These are phyloP conservation scores for Lentinula lateritia DNA, from an alignment of 768 basidiomycete species.

Conservation along the genomic window DNA sequence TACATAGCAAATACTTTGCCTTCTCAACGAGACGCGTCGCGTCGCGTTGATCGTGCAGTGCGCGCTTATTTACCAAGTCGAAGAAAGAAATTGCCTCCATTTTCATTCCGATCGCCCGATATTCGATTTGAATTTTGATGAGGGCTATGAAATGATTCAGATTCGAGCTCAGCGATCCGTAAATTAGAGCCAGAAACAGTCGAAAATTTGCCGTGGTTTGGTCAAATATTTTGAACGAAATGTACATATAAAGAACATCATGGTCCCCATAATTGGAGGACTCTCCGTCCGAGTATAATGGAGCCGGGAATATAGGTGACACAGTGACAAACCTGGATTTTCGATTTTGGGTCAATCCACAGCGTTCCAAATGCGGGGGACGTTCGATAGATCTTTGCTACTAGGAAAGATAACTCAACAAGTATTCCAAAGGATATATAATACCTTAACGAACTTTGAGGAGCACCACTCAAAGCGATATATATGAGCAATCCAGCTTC, in stretches of 20 bases:
- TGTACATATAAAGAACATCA: neutral
- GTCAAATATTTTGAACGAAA: neutral
- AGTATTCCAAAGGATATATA: neutral
- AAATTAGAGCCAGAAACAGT: neutral
- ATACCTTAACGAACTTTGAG: neutral
- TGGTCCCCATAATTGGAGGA: neutral
- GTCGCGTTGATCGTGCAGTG: neutral
- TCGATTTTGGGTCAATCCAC: neutral
- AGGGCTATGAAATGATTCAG: neutral
- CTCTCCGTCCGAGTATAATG: neutral
- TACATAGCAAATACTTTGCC: too few species aligned
- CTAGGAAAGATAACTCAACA: neutral
- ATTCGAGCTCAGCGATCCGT: conserved; percentile 5
- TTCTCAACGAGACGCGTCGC: neutral
- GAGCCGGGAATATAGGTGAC: neutral
- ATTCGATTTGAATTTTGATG: neutral
- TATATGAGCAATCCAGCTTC: neutral
- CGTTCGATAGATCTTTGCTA: neutral
- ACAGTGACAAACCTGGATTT: neutral
- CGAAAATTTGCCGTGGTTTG: neutral
- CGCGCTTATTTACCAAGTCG: neutral
- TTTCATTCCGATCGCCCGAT: neutral
- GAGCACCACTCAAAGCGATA: neutral
- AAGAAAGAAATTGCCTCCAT: neutral
- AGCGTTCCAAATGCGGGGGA: neutral